Conservation (phyloP, 2,329 filamentous ascomycete genomes). For the Biscogniauxia sp. region DNA sequence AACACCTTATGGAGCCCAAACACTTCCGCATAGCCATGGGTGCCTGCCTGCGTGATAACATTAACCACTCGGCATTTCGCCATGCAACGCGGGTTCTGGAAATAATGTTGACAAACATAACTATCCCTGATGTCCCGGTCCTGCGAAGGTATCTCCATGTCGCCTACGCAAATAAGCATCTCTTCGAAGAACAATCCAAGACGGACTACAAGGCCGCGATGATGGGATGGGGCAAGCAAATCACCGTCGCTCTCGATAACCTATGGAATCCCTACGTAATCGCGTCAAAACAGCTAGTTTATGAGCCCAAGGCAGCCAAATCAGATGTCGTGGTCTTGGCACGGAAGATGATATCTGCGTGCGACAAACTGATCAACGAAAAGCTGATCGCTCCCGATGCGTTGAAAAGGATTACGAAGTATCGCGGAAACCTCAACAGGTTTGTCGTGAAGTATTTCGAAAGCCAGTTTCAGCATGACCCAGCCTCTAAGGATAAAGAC, state of each 20-base stretch:
- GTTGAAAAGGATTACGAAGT: constrained; percentile 15
- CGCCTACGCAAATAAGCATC: constrained; percentile 47
- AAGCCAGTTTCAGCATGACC: constrained; percentile 14
- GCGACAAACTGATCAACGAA: constrained; percentile 24
- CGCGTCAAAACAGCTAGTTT: constrained; percentile 12
- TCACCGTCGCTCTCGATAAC: constrained; percentile 47
- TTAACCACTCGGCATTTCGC: constrained; percentile 66
- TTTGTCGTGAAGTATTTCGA: constrained; percentile 26
- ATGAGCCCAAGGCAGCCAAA: constrained; percentile 7
- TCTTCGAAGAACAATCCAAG: constrained; percentile 35
- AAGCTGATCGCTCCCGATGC: constrained; percentile 13
- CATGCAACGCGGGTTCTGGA: constrained; percentile 65
- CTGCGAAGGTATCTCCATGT: constrained; percentile 57
- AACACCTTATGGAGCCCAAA: constrained; percentile 41
- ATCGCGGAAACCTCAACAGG: constrained; percentile 23
- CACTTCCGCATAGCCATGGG: constrained; percentile 72
- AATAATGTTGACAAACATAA: constrained; percentile 51
- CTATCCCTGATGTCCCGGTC: constrained; percentile 48
- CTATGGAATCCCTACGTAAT: constrained; percentile 49
- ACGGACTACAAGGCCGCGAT: constrained; percentile 36
- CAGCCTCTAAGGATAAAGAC: constrained; percentile 9
- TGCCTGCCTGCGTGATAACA: constrained; percentile 72
- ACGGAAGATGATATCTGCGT: constrained; percentile 30
- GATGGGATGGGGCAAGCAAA: constrained; percentile 47
- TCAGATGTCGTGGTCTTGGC: constrained; percentile 27